A percentile compares a stretch with the other conserved stretches of the same genome.
Evolutionary conservation across 1,284 basidiomycete species (phyloP).

Genomic region (Leccinum solheimii): DNA sequence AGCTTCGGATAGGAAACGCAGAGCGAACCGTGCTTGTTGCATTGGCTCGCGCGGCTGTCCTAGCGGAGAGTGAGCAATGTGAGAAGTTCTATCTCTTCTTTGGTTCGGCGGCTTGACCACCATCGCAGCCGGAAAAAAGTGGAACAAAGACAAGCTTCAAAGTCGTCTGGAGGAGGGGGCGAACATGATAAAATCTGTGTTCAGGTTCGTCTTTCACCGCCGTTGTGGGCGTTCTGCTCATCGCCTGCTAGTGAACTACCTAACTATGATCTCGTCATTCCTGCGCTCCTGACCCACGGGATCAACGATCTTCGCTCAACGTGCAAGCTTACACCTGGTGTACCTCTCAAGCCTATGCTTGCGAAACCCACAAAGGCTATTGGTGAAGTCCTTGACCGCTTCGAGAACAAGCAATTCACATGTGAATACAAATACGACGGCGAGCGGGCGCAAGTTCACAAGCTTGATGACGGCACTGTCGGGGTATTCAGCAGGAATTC

Average conservation of each 20-base stretch:
- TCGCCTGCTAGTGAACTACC: constrained; percentile 79
- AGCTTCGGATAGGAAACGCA: constrained; percentile 95
- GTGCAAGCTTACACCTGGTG: constrained; percentile 93
- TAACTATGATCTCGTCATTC: constrained; percentile 92
- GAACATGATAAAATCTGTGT: constrained; percentile 85
- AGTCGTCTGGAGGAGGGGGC: constrained; percentile 79
- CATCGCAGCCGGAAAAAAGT: constrained; percentile 63
- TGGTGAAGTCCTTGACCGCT: constrained; percentile 96
- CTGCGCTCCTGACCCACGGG: constrained; percentile 82
- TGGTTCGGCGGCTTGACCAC: constrained; percentile 4
- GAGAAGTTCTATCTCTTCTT: not conserved
- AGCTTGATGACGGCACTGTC: constrained; percentile 76
- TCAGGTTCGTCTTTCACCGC: constrained; percentile 59
- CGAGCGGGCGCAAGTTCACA: constrained; percentile 91
- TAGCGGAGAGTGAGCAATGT: constrained; percentile 75
- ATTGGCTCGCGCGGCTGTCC: constrained; percentile 81
- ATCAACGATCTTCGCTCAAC: constrained; percentile 67
- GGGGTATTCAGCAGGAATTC: constrained; percentile 96
- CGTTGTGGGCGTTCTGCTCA: constrained; percentile 1
- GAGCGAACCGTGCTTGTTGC: constrained; percentile 92
- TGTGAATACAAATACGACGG: constrained; percentile 99
- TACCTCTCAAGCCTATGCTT: constrained; percentile 98
- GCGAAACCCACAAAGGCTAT: constrained; percentile 99
- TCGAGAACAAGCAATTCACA: constrained; percentile 94
- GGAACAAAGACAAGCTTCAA: constrained; percentile 74